Conservation (phyloP, 148 eudicot genomes). For the Rhododendron kiyosumense region DNA sequence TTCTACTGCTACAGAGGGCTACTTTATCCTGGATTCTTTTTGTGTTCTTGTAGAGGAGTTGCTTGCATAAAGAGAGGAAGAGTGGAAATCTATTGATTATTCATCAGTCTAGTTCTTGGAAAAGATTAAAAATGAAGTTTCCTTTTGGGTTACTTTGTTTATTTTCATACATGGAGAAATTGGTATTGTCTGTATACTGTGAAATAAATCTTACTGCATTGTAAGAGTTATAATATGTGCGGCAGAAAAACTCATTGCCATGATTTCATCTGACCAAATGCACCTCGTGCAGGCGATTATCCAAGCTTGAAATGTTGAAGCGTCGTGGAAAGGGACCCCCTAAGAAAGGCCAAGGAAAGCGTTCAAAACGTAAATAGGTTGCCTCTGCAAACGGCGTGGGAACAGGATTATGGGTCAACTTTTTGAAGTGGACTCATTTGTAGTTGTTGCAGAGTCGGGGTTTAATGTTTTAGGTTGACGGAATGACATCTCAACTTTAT, state of each 20-base stretch:
- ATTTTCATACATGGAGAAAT: background rate
- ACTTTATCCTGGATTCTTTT: background rate
- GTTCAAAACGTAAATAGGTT: slow-evolving; percentile 63
- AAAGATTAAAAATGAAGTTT: background rate
- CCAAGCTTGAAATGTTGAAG: slow-evolving; percentile 77
- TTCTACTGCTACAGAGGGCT: background rate
- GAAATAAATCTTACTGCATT: background rate
- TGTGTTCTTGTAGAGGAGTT: background rate
- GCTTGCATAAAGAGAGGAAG: background rate
- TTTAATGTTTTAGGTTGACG: background rate
- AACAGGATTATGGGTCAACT: background rate
- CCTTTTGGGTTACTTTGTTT: background rate
- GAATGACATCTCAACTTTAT: background rate
- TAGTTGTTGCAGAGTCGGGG: background rate
- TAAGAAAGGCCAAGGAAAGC: slow-evolving; percentile 92
- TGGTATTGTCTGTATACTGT: background rate
- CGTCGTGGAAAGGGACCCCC: slow-evolving; percentile 91
- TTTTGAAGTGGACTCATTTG: no score
- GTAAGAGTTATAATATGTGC: background rate
- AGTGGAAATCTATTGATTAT: background rate
- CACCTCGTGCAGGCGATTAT: slow-evolving; percentile 45
- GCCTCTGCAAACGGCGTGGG: background rate
- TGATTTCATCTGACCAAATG: background rate
- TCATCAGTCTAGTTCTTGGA: background rate
- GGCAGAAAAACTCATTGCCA: background rate